Percentiles rank a stretch among this genome's conserved stretches.
Conservation (phyloP, 306 rosid species). For the Mimosa pudica region DNA sequence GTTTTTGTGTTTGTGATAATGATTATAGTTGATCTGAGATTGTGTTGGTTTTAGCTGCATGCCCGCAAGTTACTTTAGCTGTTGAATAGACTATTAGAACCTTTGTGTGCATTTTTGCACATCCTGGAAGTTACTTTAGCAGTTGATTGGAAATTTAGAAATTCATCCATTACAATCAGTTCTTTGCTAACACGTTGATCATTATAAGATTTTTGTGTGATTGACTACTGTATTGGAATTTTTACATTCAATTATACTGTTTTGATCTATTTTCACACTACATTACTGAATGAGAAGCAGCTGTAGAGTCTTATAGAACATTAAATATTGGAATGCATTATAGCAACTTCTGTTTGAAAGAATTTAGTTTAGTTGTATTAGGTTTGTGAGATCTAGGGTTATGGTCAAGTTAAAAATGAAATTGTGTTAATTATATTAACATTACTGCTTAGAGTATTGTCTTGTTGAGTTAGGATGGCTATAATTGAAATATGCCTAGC, state of each 20-base stretch:
- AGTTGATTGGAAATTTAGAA: background rate
- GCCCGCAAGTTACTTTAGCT: background rate
- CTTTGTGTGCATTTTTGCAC: background rate
- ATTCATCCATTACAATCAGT: background rate
- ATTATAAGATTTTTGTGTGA: background rate
- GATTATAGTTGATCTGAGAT: background rate
- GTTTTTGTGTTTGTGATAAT: conserved; percentile 4
- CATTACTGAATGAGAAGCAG: background rate
- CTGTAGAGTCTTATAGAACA: background rate
- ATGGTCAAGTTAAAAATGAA: too few species aligned
- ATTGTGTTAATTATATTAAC: too few species aligned
- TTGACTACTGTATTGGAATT: background rate
- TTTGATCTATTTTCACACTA: background rate
- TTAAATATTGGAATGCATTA: background rate
- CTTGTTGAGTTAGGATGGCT: too few species aligned
- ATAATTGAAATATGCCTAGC: too few species aligned
- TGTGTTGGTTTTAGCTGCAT: background rate
- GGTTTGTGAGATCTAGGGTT: too few species aligned
- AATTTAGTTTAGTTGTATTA: too few species aligned
- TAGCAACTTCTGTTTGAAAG: too few species aligned
- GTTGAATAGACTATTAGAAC: background rate
- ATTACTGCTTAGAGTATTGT: too few species aligned
- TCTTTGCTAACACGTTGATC: background rate
- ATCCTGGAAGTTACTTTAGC: background rate
- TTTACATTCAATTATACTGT: background rate